Base-by-base conservation (phyloP, 768 basidiomycete genomes). In the Suillus discolor region DNA sequence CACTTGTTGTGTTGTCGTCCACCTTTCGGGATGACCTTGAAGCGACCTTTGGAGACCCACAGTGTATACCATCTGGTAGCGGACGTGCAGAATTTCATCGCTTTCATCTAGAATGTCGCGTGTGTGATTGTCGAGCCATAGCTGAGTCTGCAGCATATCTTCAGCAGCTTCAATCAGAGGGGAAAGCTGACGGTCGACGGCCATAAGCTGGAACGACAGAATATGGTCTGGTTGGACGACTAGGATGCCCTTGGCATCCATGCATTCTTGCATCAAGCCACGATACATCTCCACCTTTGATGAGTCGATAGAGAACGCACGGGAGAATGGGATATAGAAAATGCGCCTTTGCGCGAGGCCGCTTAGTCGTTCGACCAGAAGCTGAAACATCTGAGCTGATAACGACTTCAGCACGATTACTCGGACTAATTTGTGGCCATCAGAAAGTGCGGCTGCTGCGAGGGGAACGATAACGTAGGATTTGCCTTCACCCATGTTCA, bases 401-500 rank as follows among this genome's bases (percentile, higher is more conserved):
- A 86, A 75, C 0, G 84, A 73, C 63, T 85, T 86, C n/a, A 85
- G 75, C 31, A 84, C 81, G 6, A 87, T 74, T 44, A 87, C 79
- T 13, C 86, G 80, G 47, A 81, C 81, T 1, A 87, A 72, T 38
- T 73, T 79, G 4, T 74, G 18, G 1, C 82, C 79, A 67, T 87
- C 75, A 0, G 86, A 81, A 15, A 87, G 75, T 4, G 70, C 69
- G 6, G 78, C 69, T 0, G 76, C 74, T 1, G 78, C 72, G 42
- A 86, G 73, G 0, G 86, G 86, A 2, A 86, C 77, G n/a, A 87
- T 80, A 1, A 80, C 80, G 0, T 79, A 81, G 2, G 80, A 79
- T 65, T 87, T 87, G 1, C 85, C 86, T 62, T 87, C 85, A 3
- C 85, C 85, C 85, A 87, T 87, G 60, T 87, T 85, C n/a, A 87